Base-by-base conservation (phyloP, 768 basidiomycete species). In the Kwoniella dendrophila region DNA sequence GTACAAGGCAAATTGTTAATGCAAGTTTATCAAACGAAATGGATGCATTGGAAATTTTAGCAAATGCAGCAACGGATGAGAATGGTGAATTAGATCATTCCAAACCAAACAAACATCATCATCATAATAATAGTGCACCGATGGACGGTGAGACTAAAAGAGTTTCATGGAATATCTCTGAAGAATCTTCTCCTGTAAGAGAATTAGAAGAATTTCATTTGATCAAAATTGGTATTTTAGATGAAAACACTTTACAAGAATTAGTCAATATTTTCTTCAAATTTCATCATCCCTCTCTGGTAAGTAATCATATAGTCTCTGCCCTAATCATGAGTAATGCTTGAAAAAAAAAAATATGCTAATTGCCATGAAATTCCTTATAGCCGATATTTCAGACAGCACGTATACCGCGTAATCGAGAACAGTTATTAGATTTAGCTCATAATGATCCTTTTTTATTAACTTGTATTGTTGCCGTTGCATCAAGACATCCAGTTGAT, bases 1-100 rank as follows among this genome's bases (percentile, higher is more conserved):
- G 63, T 2, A 70, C 76, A 4, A 59, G 74, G 10, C 58, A 63
- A 27, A 75, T 77, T 41, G 70, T 77, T 24, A 67, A 70, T 47
- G 70, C 76, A 5, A 71, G 66, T 41, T 71, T 77, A 54, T 65
- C 66, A 33, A 77, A 77, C 54, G 76, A 77, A 66, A 72, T 68
- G 48, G 76, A 77, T 56, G 76, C 76, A 2, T 56, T 77, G 26
- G 73, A 77, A 54, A 75, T 77, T 20, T 55, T 77, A 32, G 76
- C 74, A 12, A 69, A 70, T 62, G 76, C 76, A 0, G 76, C 74
- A 5, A 68, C 70, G 12, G 68, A 70, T 48, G 62, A 58, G 6
- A 64, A 67, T 24, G 33, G 43, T n/a, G 48, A 41, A 8, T 27
- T 44, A 20, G 30, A 29, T 20, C 30, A 16, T 12, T 14, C 8